phyloP scores from a whole-genome alignment of 106 monocot species.

The Ottelia alismoides region DNA sequence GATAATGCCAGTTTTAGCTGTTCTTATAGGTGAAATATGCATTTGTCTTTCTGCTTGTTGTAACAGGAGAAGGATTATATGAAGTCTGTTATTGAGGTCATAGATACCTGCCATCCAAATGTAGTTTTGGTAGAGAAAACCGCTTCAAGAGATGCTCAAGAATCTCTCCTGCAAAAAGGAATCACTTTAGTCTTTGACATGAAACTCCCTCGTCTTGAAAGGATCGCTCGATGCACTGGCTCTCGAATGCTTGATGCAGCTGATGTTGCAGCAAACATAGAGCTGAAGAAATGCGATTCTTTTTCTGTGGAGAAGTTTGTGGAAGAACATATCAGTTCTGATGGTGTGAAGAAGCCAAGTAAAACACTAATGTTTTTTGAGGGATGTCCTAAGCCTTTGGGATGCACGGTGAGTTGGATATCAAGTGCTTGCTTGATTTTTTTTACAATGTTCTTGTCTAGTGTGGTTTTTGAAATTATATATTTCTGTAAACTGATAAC shows the following conservation, averaged over 20 bases:
- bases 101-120: constrained; percentile 63
- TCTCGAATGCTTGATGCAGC: constrained; percentile 55
- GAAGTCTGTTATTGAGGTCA: constrained; percentile 44
- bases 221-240: constrained; percentile 78
- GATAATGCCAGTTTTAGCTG: too few species aligned
- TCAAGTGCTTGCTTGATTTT: too few species aligned
- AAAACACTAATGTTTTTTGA: constrained; percentile 93
- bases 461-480: too few species aligned
- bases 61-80: constrained; percentile 56
- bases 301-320: constrained; percentile 73
- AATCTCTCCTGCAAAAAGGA: constrained; percentile 45
- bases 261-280: constrained; percentile 22
- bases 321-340: constrained; percentile 55
- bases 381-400: constrained; percentile 78
- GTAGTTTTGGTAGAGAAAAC: constrained; percentile 92
- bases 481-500: too few species aligned
- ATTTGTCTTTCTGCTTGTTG: constrained; percentile 2
- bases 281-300: constrained; percentile 49
- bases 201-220: constrained; percentile 61
- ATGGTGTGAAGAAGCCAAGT: constrained; percentile 43
- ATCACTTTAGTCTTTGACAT: constrained; percentile 80
- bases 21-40: too few species aligned
- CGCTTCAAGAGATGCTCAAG: constrained; percentile 77
- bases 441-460: too few species aligned
- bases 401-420: constrained; percentile 91